phyloP scores from a whole-genome alignment of 805 yeast species.

The Candida maesae region DNA sequence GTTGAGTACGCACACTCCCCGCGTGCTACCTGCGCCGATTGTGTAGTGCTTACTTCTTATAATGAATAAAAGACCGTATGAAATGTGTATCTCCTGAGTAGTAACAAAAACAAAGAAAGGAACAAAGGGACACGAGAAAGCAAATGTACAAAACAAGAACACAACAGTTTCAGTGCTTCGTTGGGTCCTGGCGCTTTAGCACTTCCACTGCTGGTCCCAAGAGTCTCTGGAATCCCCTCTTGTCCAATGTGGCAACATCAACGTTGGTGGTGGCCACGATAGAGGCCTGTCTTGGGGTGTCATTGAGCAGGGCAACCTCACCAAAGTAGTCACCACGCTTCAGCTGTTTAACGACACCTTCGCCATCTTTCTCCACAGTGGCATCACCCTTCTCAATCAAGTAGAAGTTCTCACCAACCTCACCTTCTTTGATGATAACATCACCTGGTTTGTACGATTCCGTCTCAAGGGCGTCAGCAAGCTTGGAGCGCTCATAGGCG shows the following conservation, averaged over 20 bases:
- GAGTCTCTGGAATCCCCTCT: conserved; percentile 88
- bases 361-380: conserved; percentile 56
- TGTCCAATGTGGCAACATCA: conserved; percentile 88
- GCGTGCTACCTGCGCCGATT: no score
- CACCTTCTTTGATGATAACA: conserved; percentile 82
- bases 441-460: conserved; percentile 68
- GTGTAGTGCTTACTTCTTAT: no score
- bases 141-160: not conserved
- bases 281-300: conserved; percentile 91
- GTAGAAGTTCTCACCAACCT: conserved; percentile 71
- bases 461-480: conserved; percentile 92
- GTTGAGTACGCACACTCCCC: not conserved
- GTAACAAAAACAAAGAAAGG: no score
- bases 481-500: conserved; percentile 78
- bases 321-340: conserved; percentile 92
- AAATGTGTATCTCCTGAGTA: no score
- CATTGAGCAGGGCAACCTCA: conserved; percentile 89
- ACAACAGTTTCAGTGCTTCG: conserved; percentile 28
- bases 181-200: conserved; percentile 83
- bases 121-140: not conserved
- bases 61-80: no score
- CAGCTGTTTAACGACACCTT: conserved; percentile 58
- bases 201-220: conserved; percentile 93
- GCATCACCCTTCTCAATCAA: conserved; percentile 81
- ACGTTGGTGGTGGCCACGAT: conserved; percentile 72